phyloP scores from a whole-genome alignment of 768 basidiomycete genomes.

The Pulveroboletus ravenelii region DNA sequence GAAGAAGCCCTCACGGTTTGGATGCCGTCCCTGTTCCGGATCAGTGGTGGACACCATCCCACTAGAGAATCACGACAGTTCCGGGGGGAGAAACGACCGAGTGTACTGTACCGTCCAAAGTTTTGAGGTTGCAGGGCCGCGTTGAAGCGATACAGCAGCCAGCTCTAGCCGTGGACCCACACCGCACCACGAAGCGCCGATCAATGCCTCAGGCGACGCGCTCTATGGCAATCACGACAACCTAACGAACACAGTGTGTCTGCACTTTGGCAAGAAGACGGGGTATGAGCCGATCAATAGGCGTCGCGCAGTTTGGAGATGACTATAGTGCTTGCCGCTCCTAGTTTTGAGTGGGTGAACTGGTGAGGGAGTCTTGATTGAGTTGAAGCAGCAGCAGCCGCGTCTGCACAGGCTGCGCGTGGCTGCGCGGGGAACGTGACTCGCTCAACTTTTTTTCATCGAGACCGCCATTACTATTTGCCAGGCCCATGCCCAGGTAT shows the following conservation, averaged over 20 bases:
- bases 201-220: neutral
- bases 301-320: no score
- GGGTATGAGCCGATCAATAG: neutral
- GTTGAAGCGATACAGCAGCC: no score
- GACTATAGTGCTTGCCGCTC: neutral
- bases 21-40: neutral
- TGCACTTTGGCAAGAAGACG: neutral
- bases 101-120: no score
- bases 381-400: no score
- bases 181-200: neutral
- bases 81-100: no score
- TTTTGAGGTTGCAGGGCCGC: neutral
- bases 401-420: neutral
- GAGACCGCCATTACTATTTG: neutral
- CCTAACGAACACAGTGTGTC: neutral
- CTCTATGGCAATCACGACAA: neutral
- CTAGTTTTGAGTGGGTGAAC: neutral
- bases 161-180: neutral
- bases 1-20: neutral
- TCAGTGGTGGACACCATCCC: neutral
- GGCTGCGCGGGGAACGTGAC: neutral
- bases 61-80: neutral
- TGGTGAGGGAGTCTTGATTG: no score
- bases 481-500: slow-evolving; percentile 10
- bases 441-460: neutral